A percentile compares a stretch with the other conserved stretches of the same genome.
These are phyloP conservation scores for Vaccinium vitisidaea DNA, from an alignment of 148 eudicot species.

Conservation along the genomic window DNA sequence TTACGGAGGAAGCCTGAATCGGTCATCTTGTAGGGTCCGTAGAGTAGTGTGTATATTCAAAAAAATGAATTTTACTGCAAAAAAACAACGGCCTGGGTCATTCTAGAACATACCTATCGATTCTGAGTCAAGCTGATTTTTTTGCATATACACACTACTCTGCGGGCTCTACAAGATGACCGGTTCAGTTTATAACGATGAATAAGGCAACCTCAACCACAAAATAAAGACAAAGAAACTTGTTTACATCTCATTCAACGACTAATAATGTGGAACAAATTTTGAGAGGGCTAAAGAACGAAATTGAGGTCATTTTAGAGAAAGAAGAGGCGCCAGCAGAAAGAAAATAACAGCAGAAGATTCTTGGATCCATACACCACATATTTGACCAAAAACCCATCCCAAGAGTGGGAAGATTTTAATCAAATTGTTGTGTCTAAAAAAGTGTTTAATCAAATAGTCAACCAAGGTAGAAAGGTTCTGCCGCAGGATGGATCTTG, in stretches of 20 bases:
- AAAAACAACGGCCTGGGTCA: too few species aligned
- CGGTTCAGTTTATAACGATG: too few species aligned
- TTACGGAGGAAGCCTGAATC: too few species aligned
- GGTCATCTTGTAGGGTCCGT: too few species aligned
- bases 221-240: not conserved
- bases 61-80: too few species aligned
- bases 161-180: too few species aligned
- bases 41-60: too few species aligned
- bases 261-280: not conserved
- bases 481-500: not conserved
- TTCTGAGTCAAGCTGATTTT: too few species aligned
- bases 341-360: not conserved
- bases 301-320: not conserved
- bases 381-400: not conserved
- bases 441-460: not conserved
- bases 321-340: not conserved
- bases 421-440: not conserved
- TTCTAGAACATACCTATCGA: too few species aligned
- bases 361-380: slow-evolving; percentile 2
- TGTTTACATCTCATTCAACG: not conserved
- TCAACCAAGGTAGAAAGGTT: not conserved
- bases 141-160: too few species aligned
- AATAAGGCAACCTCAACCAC: too few species aligned
- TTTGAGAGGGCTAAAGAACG: not conserved
- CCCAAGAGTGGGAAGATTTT: not conserved